These are phyloP conservation scores for Camelina hispida DNA, from an alignment of 345 rosid genomes.

Conservation along the genomic window DNA sequence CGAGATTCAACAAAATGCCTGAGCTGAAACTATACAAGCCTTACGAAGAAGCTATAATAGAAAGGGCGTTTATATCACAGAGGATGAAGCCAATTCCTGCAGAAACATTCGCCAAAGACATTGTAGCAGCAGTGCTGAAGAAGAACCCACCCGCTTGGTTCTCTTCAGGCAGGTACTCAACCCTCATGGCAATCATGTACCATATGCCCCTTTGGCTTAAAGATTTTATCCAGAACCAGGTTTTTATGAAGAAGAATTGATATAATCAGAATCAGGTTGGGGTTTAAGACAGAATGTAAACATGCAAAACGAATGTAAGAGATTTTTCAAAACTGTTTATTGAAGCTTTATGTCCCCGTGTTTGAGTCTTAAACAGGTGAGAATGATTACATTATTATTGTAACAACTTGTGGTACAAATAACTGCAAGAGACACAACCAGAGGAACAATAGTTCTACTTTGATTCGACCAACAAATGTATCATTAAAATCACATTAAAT, in stretches of 20 bases:
- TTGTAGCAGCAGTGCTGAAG: constrained; percentile 62
- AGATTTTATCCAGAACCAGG: constrained; percentile 60
- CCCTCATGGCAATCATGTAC: constrained; percentile 54
- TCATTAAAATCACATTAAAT: neutral
- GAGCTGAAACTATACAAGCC: constrained; percentile 82
- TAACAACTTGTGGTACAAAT: constrained; percentile 30
- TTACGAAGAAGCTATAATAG: constrained; percentile 60
- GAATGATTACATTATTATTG: constrained; percentile 31
- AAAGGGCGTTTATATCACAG: constrained; percentile 66
- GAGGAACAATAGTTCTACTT: constrained; percentile 27
- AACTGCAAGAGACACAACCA: constrained; percentile 22
- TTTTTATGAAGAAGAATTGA: constrained; percentile 53
- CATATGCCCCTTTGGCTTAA: constrained; percentile 68
- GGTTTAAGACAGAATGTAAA: neutral
- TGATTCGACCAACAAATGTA: constrained; percentile 34
- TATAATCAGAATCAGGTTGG: neutral
- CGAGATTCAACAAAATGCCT: constrained; percentile 66
- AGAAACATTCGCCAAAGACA: constrained; percentile 70
- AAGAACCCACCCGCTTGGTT: constrained; percentile 84
- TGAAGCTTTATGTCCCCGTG: neutral
- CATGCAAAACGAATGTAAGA: constrained; percentile 14
- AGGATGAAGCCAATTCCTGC: constrained; percentile 61
- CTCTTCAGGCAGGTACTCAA: constrained; percentile 67
- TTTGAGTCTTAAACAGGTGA: constrained; percentile 12
- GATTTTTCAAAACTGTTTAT: constrained; percentile 13